Conservation (phyloP, 2,329 filamentous ascomycete species). For the Thielaviopsis musarum region DNA sequence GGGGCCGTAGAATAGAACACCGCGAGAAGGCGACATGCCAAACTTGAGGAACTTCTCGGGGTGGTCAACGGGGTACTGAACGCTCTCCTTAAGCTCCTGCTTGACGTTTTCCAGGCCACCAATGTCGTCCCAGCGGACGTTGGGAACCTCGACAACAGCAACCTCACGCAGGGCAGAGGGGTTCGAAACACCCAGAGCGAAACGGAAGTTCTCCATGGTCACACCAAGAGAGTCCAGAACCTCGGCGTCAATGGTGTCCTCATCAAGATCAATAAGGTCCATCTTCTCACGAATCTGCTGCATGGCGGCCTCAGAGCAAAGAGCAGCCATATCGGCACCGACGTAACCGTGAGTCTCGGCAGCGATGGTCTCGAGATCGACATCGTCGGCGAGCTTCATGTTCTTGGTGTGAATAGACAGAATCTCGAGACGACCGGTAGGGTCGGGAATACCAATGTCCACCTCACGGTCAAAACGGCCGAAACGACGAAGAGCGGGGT, state of each 20-base stretch:
- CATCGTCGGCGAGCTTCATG: slow-evolving; percentile 97
- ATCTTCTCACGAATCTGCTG: slow-evolving; percentile 99
- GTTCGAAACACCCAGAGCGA: slow-evolving; percentile 94
- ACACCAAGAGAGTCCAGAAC: slow-evolving; percentile 95
- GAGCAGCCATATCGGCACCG: slow-evolving; percentile 92
- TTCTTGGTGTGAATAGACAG: slow-evolving; percentile 99
- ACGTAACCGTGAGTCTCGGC: slow-evolving; percentile 98
- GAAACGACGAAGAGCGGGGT: slow-evolving; percentile 91
- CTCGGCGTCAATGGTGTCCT: slow-evolving; percentile 97
- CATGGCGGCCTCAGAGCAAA: slow-evolving; percentile 98
- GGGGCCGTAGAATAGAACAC: slow-evolving; percentile 97
- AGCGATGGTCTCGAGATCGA: slow-evolving; percentile 91
- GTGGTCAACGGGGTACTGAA: slow-evolving; percentile 98
- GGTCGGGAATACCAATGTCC: slow-evolving; percentile 94
- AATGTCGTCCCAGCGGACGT: slow-evolving; percentile 99
- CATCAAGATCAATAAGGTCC: slow-evolving; percentile 96
- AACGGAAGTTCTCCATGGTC: slow-evolving; percentile 99
- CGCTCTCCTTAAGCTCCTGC: slow-evolving; percentile 96
- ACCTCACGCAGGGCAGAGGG: slow-evolving; percentile 97
- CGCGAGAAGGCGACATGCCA: slow-evolving; percentile 88
- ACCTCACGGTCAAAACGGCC: slow-evolving; percentile 98
- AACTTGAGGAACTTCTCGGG: slow-evolving; percentile 99
- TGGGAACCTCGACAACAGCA: slow-evolving; percentile 96
- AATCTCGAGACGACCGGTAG: slow-evolving; percentile 95
- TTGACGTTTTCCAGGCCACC: slow-evolving; percentile 97